A percentile compares a stretch with the other conserved stretches of the same genome.
These are phyloP conservation scores for Vinca minor DNA, from an alignment of 257 asterid genomes.

Conservation along the genomic window DNA sequence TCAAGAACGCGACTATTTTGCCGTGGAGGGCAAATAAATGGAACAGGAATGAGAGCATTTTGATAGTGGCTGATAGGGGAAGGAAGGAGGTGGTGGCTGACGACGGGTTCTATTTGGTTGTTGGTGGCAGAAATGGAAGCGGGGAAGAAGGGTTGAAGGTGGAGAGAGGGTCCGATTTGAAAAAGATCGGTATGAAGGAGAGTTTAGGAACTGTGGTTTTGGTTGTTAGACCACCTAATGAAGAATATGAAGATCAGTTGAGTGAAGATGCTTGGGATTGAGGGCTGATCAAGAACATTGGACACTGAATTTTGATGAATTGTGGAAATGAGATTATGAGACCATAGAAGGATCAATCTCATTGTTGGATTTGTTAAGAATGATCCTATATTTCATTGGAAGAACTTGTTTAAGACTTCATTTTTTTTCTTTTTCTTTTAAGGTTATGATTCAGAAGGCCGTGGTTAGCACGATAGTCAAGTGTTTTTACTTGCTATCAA, in stretches of 20 bases:
- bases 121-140: constrained; percentile 57
- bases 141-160: constrained; percentile 53
- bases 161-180: constrained; percentile 53
- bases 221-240: constrained; percentile 86
- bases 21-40: constrained; percentile 53
- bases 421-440: too few relatives aligned
- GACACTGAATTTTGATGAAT: too few relatives aligned
- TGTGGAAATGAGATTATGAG: too few relatives aligned
- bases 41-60: constrained; percentile 47
- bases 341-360: background rate
- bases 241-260: constrained; percentile 34
- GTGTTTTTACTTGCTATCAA: too few relatives aligned
- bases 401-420: background rate
- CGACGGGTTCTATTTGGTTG: constrained; percentile 60
- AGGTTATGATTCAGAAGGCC: too few relatives aligned
- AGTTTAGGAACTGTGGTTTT: constrained; percentile 71
- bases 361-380: background rate
- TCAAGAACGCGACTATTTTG: constrained; percentile 44
- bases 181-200: constrained; percentile 41
- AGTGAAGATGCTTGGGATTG: constrained; percentile 56
- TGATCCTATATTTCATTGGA: background rate
- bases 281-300: too few relatives aligned
- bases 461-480: too few relatives aligned
- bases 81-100: constrained; percentile 49
- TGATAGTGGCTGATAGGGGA: constrained; percentile 78